A percentile compares a stretch with the other conserved stretches of the same genome.
phyloP scores from a whole-genome alignment of 495 filamentous ascomycete genomes.

The Glutinoglossum americanum region DNA sequence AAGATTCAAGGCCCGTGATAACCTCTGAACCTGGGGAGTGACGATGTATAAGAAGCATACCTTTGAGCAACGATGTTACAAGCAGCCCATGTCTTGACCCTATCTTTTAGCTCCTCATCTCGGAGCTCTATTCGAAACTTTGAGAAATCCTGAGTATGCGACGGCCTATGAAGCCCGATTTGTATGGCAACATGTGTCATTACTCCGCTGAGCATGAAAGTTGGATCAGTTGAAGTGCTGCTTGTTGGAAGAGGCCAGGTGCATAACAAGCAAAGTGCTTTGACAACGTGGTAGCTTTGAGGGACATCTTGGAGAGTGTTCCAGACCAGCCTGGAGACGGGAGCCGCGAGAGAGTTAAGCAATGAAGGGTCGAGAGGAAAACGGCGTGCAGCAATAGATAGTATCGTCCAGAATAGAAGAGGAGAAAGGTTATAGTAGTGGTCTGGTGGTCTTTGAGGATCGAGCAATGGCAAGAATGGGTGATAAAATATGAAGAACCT shows the following conservation, averaged over 20 bases:
- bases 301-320: slow-evolving; percentile 61
- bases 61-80: slow-evolving; percentile 84
- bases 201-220: slow-evolving; percentile 71
- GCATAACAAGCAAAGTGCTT: slow-evolving; percentile 73
- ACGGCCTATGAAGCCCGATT: slow-evolving; percentile 73
- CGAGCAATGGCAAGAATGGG: slow-evolving; percentile 66
- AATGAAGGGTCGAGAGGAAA: slow-evolving; percentile 42
- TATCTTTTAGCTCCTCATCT: slow-evolving; percentile 65
- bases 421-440: slow-evolving; percentile 52
- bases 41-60: slow-evolving; percentile 16
- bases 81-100: slow-evolving; percentile 75
- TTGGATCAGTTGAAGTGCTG: slow-evolving; percentile 69
- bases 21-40: not conserved
- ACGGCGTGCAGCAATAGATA: slow-evolving; percentile 60
- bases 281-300: slow-evolving; percentile 75
- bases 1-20: slow-evolving; percentile 9
- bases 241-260: slow-evolving; percentile 80
- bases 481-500: slow-evolving; percentile 65
- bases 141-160: slow-evolving; percentile 77
- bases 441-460: slow-evolving; percentile 45
- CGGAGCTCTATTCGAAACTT: slow-evolving; percentile 62
- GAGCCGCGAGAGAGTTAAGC: slow-evolving; percentile 45
- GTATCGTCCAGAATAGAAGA: slow-evolving; percentile 72
- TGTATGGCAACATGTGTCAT: slow-evolving; percentile 90
- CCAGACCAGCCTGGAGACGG: slow-evolving; percentile 60